Conservation (phyloP, 2,329 filamentous ascomycete genomes). For the Sphaerulina vaccinii region DNA sequence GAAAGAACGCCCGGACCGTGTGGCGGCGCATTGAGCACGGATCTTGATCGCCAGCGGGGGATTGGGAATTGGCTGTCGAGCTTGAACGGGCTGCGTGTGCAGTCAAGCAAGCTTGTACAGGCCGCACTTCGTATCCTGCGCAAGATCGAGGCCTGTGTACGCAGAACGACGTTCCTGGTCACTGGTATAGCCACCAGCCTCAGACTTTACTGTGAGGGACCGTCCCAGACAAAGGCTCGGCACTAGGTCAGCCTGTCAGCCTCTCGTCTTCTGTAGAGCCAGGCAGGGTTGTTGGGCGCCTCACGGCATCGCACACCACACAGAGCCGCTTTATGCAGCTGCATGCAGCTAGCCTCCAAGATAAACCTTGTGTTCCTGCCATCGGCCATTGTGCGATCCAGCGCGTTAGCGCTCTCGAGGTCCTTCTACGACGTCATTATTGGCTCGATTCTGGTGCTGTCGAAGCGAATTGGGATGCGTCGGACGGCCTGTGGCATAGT, state of each 20-base stretch:
- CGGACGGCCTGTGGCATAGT: not conserved
- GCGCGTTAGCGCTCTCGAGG: not conserved
- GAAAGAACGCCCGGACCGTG: not conserved
- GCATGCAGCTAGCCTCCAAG: conserved; percentile 18
- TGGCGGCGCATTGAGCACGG: not conserved
- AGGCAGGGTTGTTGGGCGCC: not conserved
- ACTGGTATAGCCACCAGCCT: too few relatives aligned
- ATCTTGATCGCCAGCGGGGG: not conserved
- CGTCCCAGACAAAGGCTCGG: too few relatives aligned
- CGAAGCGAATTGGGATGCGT: not conserved
- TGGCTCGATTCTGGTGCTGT: too few relatives aligned
- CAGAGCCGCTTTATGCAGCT: conserved; percentile 16
- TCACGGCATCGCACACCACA: not conserved
- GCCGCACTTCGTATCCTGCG: not conserved
- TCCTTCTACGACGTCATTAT: conserved; percentile 8
- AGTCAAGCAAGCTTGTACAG: not conserved
- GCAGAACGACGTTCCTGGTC: too few relatives aligned
- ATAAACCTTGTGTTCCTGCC: conserved; percentile 23
- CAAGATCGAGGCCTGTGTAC: too few relatives aligned
- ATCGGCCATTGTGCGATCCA: conserved; percentile 14
- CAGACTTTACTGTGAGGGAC: too few relatives aligned
- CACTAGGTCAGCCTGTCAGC: not conserved
- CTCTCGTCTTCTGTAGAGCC: not conserved
- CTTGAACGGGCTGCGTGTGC: not conserved
- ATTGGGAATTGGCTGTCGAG: not conserved